These are phyloP conservation scores for Cucurbita argyrosperma DNA, from an alignment of 306 rosid species.

Conservation along the genomic window DNA sequence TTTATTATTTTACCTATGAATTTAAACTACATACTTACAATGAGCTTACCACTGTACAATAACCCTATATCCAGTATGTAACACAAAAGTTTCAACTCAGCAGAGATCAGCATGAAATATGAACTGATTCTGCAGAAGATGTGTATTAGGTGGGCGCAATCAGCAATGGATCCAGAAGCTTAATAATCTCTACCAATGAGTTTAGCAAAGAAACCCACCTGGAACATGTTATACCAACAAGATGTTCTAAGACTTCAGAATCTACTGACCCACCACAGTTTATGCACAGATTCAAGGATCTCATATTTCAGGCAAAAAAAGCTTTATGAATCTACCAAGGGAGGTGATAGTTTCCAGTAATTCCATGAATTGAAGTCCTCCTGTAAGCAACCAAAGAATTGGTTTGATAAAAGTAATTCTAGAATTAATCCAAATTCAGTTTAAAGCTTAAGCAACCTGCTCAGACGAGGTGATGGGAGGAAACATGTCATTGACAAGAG, in stretches of 20 bases:
- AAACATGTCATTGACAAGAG: constrained; percentile 85
- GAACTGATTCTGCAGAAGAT: background rate
- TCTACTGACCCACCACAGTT: background rate
- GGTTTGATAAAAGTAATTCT: background rate
- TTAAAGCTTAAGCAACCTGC: constrained; percentile 40
- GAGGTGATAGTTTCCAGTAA: constrained; percentile 74
- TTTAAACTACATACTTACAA: constrained; percentile 8
- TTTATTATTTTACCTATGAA: constrained; percentile 24
- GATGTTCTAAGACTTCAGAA: background rate
- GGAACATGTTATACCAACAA: background rate
- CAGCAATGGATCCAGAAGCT: background rate
- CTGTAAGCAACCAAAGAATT: constrained; percentile 19
- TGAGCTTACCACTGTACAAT: background rate
- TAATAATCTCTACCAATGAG: background rate
- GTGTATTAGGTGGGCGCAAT: background rate
- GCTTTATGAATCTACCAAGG: constrained; percentile 27
- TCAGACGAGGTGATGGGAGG: constrained; percentile 47
- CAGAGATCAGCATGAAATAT: background rate
- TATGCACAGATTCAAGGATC: background rate
- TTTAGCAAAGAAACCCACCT: background rate
- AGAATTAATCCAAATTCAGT: constrained; percentile 11
- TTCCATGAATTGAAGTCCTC: constrained; percentile 95
- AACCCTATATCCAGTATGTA: background rate
- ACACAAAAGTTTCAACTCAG: background rate
- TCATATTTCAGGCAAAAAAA: background rate